A percentile compares a stretch with the other conserved stretches of the same genome.
These are phyloP conservation scores for Strobilomyces echinocephalus DNA, from an alignment of 768 basidiomycete species.

Conservation along the genomic window DNA sequence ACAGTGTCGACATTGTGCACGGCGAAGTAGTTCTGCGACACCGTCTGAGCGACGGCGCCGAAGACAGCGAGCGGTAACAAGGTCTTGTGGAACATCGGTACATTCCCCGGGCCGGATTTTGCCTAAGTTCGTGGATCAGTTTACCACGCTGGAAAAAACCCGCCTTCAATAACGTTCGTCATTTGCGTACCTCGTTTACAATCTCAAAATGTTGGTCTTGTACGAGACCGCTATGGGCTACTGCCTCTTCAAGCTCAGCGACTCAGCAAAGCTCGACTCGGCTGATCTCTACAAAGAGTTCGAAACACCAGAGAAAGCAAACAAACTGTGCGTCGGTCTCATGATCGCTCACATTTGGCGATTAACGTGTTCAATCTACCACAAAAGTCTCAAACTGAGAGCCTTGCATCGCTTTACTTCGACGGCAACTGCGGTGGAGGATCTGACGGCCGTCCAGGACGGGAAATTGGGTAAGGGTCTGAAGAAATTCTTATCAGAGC, in stretches of 20 bases:
- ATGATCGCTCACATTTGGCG: constrained; percentile 9
- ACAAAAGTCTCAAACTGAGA: constrained; percentile 82
- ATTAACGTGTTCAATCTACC: constrained; percentile 4
- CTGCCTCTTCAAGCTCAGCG: constrained; percentile 94
- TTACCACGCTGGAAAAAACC: constrained; percentile 35
- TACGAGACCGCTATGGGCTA: constrained; percentile 96
- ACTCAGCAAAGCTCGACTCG: constrained; percentile 80
- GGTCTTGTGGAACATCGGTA: background rate
- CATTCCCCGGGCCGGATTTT: background rate
- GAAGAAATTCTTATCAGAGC: constrained; percentile 88
- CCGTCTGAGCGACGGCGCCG: background rate
- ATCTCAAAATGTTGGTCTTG: constrained; percentile 77
- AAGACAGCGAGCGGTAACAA: background rate
- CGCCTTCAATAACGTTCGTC: background rate
- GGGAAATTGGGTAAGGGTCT: constrained; percentile 91
- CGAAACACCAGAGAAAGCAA: constrained; percentile 86
- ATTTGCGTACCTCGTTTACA: background rate
- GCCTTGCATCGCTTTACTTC: constrained; percentile 95
- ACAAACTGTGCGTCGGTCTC: constrained; percentile 68
- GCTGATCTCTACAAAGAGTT: constrained; percentile 91
- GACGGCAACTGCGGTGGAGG: constrained; percentile 95
- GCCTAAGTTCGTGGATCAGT: constrained; percentile 20
- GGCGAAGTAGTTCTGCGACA: constrained; percentile 7
- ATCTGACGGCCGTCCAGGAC: constrained; percentile 86
- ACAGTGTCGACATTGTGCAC: background rate